phyloP scores from a whole-genome alignment of 352 stramenopile genomes.

The Phytophthora pisi region DNA sequence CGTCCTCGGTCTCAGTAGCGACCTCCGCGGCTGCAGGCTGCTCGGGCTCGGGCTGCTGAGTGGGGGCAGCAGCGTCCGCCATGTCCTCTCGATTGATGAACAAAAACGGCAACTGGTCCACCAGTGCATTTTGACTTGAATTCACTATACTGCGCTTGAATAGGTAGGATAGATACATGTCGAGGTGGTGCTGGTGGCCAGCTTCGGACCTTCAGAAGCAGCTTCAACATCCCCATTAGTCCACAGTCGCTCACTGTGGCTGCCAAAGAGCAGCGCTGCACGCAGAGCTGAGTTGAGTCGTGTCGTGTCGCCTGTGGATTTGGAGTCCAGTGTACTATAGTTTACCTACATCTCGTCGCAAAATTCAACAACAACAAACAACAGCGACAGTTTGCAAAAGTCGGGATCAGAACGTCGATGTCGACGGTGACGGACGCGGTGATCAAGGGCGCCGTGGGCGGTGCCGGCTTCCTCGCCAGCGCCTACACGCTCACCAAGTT shows the following conservation, averaged over 20 bases:
- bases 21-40: neutral
- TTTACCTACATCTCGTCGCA: neutral
- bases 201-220: neutral
- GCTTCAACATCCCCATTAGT: neutral
- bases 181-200: neutral
- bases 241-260: neutral
- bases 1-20: neutral
- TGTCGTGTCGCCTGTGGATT: neutral
- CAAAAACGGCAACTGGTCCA: conserved; percentile 11
- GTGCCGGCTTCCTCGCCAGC: conserved; percentile 75
- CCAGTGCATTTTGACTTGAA: conserved; percentile 26
- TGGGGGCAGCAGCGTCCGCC: neutral
- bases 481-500: conserved; percentile 84
- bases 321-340: neutral
- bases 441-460: conserved; percentile 72
- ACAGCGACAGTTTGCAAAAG: conserved; percentile 25
- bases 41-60: neutral
- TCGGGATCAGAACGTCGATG: conserved; percentile 39
- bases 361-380: conserved; percentile 3
- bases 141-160: conserved; percentile 9
- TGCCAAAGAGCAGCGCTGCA: neutral
- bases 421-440: conserved; percentile 59
- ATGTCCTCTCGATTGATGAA: neutral
- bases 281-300: neutral
- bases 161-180: neutral